Conservation (phyloP, 768 basidiomycete species). For the Phanerochaete carnosa region DNA sequence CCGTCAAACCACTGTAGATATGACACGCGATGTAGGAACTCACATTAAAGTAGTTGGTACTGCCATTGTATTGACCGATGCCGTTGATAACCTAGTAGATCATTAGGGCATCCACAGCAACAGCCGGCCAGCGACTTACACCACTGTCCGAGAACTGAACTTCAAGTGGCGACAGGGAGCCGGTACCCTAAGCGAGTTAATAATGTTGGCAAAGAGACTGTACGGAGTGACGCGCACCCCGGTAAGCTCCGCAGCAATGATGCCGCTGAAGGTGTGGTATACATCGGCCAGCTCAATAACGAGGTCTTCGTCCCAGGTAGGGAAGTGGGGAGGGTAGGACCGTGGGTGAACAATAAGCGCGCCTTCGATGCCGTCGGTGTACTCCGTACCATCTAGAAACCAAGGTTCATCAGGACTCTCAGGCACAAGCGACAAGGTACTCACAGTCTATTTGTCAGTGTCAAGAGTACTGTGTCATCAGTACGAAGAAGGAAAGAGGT, state of each 20-base stretch:
- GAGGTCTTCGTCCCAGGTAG: slow-evolving; percentile 37
- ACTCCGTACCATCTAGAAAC: slow-evolving; percentile 26
- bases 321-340: slow-evolving; percentile 27
- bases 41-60: slow-evolving; percentile 28
- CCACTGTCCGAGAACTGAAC: slow-evolving; percentile 32
- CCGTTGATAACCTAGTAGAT: slow-evolving; percentile 28
- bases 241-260: slow-evolving; percentile 23
- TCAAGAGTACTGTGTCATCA: background rate
- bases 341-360: slow-evolving; percentile 43
- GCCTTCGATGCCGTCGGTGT: slow-evolving; percentile 49
- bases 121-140: slow-evolving; percentile 12
- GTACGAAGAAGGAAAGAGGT: background rate
- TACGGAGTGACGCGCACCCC: slow-evolving; percentile 7
- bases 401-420: slow-evolving; percentile 8
- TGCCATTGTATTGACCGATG: slow-evolving; percentile 32
- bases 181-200: slow-evolving; percentile 19
- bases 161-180: slow-evolving; percentile 26
- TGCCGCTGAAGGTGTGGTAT: slow-evolving; percentile 27
- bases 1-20: slow-evolving; percentile 3
- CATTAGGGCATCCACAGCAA: background rate
- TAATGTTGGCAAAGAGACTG: background rate
- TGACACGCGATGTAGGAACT: background rate
- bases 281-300: slow-evolving; percentile 37
- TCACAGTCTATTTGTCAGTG: background rate
- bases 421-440: background rate